Percentiles rank a stretch among this genome's conserved stretches.
These are phyloP conservation scores for Paramyrothecium roridum DNA, from an alignment of 2,329 filamentous ascomycete species.

Conservation along the genomic window DNA sequence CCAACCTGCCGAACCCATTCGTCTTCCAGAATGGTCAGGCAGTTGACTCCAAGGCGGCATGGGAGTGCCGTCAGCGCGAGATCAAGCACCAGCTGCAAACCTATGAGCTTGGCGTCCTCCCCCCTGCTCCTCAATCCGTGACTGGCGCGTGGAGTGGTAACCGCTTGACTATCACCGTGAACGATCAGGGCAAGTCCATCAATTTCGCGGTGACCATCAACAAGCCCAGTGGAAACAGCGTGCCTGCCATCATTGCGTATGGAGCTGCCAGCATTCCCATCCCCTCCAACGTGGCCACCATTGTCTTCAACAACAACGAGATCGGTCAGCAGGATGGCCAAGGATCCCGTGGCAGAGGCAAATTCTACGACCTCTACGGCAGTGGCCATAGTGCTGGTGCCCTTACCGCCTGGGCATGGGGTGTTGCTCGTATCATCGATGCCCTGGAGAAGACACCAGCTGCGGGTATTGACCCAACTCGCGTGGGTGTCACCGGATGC, in stretches of 20 bases:
- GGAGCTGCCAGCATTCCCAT: slow-evolving; percentile 53
- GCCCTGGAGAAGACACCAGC: slow-evolving; percentile 47
- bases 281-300: slow-evolving; percentile 50
- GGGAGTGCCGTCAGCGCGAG: slow-evolving; percentile 37
- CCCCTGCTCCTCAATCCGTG: slow-evolving; percentile 30
- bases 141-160: slow-evolving; percentile 41
- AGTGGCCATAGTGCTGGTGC: slow-evolving; percentile 52
- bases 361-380: slow-evolving; percentile 59
- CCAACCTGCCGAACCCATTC: slow-evolving; percentile 30
- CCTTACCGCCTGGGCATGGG: slow-evolving; percentile 62
- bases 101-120: slow-evolving; percentile 34
- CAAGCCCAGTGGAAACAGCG: slow-evolving; percentile 36
- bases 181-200: slow-evolving; percentile 28
- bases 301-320: slow-evolving; percentile 57
- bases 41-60: slow-evolving; percentile 33
- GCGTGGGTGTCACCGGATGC: slow-evolving; percentile 59
- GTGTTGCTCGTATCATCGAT: slow-evolving; percentile 57
- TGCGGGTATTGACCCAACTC: slow-evolving; percentile 45
- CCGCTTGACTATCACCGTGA: slow-evolving; percentile 37
- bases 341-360: slow-evolving; percentile 50
- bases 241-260: slow-evolving; percentile 54
- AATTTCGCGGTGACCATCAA: slow-evolving; percentile 30
- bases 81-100: slow-evolving; percentile 31
- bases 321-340: slow-evolving; percentile 47
- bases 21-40: slow-evolving; percentile 30